phyloP scores from a whole-genome alignment of 129 eudicot species.

The Arctium lappa region DNA sequence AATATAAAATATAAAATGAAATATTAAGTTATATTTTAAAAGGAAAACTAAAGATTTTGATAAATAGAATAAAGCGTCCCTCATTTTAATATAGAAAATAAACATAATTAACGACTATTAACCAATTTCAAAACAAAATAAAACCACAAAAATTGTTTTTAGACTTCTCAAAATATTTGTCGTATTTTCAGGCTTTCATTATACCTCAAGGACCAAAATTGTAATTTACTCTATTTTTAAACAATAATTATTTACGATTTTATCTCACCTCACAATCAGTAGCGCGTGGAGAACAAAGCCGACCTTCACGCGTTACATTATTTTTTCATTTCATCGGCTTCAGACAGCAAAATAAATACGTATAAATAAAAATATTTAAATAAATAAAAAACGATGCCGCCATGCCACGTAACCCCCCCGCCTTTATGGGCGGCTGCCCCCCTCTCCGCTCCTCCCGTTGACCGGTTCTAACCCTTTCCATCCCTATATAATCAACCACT shows the following conservation, averaged over 20 bases:
- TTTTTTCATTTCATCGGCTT: conserved; percentile 16
- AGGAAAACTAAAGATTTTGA: too few species aligned
- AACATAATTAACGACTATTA: too few species aligned
- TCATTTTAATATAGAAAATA: too few species aligned
- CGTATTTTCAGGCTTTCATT: too few species aligned
- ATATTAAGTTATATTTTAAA: too few species aligned
- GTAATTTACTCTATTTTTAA: too few species aligned
- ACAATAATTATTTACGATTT: not conserved
- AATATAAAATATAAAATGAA: too few species aligned
- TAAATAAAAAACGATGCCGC: conserved; percentile 29
- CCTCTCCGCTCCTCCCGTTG: conserved; percentile 34
- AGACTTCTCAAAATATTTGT: too few species aligned
- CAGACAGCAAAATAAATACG: conserved; percentile 8
- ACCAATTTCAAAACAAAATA: too few species aligned
- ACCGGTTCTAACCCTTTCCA: conserved; percentile 8
- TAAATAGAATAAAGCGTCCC: too few species aligned
- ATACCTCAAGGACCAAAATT: too few species aligned
- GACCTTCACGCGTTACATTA: not conserved
- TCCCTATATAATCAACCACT: conserved; percentile 16
- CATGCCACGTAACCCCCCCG: conserved; percentile 42
- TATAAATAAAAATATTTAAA: not conserved
- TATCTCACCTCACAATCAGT: not conserved
- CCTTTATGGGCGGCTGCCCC: conserved; percentile 48
- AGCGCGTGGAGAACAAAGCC: conserved; percentile 1
- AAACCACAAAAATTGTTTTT: too few species aligned